Base-by-base conservation (phyloP, 1,139 yeast species). In the Candida pseudocylindracea region DNA sequence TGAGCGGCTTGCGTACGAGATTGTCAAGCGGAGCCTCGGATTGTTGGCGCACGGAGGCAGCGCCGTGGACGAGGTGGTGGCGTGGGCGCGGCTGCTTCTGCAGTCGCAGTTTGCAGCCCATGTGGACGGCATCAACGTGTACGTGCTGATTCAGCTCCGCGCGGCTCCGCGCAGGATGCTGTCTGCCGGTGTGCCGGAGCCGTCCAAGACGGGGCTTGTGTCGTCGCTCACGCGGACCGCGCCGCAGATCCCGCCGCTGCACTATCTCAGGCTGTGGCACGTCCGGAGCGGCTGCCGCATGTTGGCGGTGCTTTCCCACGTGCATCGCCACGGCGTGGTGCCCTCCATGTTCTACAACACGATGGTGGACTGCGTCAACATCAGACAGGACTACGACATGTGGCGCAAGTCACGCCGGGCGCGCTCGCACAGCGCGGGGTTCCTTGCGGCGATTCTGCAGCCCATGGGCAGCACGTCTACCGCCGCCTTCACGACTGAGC, bases 201-300 rank as follows among this genome's bases (percentile, higher is more conserved):
- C 20, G 20, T 15, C 41, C 5, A 46, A 46, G 32, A 42, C 39
- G 11, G 45, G 42, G 8, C 33, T 37, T 8, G 48, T 41, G 12
- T 28, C 15, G n/a, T 28, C 28, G 25, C 8, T 7, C 29, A 27
- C 12, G 7, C 4, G 4, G 12, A n/a, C 12, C 29, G 29, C 27
- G 28, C 28, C 26, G 28, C 45, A 32, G 45, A 64, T 73, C 24
- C 63, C 62, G 36, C 48, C 72, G 2, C 64, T 63, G 31, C 72
- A 69, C 41, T 88, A 85, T 48, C 73, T 78, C 0, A 62, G 65
- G 36, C 85, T 80, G 44, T 85, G 95, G 94, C 81, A 73, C 39
- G 55, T 83, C 26, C 57, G 63, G 31, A 61, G 81, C 0, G 81
- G 81, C 0, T 70, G 78, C 2, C 55, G 63, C 26, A 56, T 73